Conservation (phyloP, 2,329 filamentous ascomycete species). For the Botryosphaeria dothidea region DNA sequence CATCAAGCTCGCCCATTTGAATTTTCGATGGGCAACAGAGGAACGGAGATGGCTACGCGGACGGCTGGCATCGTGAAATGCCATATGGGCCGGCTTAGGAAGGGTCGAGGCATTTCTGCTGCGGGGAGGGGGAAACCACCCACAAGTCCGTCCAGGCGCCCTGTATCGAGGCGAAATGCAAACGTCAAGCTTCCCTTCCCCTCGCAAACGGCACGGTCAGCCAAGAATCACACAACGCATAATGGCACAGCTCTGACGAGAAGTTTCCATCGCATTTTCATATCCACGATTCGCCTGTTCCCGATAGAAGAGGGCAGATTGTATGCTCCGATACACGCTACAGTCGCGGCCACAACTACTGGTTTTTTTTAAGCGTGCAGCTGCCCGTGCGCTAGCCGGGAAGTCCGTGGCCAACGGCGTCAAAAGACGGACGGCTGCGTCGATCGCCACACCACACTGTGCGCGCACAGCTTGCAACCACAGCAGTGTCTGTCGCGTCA, state of each 20-base stretch:
- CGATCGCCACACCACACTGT: not conserved
- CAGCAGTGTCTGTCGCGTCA: not conserved
- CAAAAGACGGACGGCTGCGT: conserved; percentile 11
- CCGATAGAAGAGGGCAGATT: not conserved
- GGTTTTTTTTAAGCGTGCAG: not conserved
- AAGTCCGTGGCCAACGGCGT: conserved; percentile 2
- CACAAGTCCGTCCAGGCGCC: not conserved
- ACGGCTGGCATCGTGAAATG: not conserved
- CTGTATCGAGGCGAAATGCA: not conserved
- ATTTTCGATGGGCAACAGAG: not conserved
- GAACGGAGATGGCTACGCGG: not conserved
- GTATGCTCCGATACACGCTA: not conserved
- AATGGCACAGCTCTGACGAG: not conserved
- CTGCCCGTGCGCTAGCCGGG: conserved; percentile 3
- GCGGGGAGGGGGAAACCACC: not conserved
- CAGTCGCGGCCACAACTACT: not conserved
- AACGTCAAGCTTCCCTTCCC: not conserved
- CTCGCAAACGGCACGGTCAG: not conserved
- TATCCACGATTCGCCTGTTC: not conserved
- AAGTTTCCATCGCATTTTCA: not conserved
- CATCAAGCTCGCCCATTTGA: not conserved
- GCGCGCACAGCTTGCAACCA: not conserved
- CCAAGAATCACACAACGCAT: not conserved
- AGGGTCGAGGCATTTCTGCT: not conserved
- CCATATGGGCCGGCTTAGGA: not conserved